These are phyloP conservation scores for Berkeleyomyces rouxiae DNA, from an alignment of 2,329 filamentous ascomycete species.

Conservation along the genomic window DNA sequence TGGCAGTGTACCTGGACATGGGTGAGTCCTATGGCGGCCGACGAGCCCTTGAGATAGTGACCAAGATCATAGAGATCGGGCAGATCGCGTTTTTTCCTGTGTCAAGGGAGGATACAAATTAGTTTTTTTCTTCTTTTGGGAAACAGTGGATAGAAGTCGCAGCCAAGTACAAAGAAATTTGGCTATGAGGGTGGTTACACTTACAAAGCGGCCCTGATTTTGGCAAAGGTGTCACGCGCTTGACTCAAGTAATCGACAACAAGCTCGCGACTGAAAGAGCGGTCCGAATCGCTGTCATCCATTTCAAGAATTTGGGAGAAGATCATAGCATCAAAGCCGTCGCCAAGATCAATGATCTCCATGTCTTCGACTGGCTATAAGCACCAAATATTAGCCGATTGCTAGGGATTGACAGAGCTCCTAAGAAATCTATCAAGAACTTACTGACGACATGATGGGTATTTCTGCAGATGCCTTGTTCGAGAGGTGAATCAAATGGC, in stretches of 20 bases:
- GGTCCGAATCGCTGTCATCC: conserved; percentile 76
- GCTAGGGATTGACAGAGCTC: not conserved
- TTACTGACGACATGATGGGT: conserved; percentile 4
- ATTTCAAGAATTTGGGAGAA: conserved; percentile 97
- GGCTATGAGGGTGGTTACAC: conserved; percentile 21
- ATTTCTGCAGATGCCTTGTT: not conserved
- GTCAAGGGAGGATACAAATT: not conserved
- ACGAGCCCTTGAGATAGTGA: conserved; percentile 95
- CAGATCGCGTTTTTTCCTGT: conserved; percentile 52
- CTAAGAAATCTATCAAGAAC: not conserved
- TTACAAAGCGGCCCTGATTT: conserved; percentile 76
- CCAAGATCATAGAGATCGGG: conserved; percentile 64
- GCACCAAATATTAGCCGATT: not conserved
- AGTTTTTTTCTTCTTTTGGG: not conserved
- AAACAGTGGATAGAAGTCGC: not conserved
- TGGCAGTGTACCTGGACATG: conserved; percentile 90
- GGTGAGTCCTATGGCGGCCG: conserved; percentile 76
- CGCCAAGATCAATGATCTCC: conserved; percentile 42
- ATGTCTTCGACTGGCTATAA: conserved; percentile 29
- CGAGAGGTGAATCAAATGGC: not conserved
- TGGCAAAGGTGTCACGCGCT: conserved; percentile 65
- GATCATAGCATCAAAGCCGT: conserved; percentile 60
- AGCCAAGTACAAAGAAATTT: not conserved
- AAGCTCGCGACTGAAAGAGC: conserved; percentile 77
- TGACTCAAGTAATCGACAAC: conserved; percentile 89